Base-by-base conservation (phyloP, 805 yeast genomes). In the Candida sakaeoensis region DNA sequence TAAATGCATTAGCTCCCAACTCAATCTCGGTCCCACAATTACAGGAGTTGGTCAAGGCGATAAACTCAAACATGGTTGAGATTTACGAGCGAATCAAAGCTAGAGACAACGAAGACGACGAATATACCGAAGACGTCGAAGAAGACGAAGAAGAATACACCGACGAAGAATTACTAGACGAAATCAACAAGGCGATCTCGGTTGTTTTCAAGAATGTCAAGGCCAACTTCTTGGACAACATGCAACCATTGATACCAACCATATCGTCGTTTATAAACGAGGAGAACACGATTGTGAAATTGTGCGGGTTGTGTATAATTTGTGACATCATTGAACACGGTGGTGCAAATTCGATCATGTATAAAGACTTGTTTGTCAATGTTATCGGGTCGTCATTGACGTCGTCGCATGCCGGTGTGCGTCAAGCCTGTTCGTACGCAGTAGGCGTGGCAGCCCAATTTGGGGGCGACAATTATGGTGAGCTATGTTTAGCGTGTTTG, bases 151-250 rank as follows among this genome's bases (percentile, higher is more conserved):
- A 77, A 22, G 88, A 80, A 43, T 95, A 85, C 52, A 82, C 93
- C 1, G 98, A 93, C 58, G 97, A 89, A 55, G 96, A 90, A 55
- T 67, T 93, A 33, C 64, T 89, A 37, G 95, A 88, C 52, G 95
- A 91, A 56, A 79, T 89, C 47, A 85, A 84, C 57, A 85, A 83
- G 56, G 80, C 84, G 1, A 60, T 93, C 27, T 72, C 83, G 6
- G 72, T 83, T 0, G 70, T 88, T 13, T 84, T 91, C 72, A 82
- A 78, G 58, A 73, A 76, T 30, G 68, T 77, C 16, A 74, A 77
- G 47, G 61, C 70, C 5, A 67, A 67, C 41, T 86, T 85, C 58
- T 57, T 87, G 40, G 77, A 80, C 9, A 75, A 77, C 3, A 85
- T 85, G 63, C 83, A 82, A 57, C 55, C 64, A 3, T 54, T 88